phyloP scores from a whole-genome alignment of 306 rosid genomes.

The Albizia julibrissin region DNA sequence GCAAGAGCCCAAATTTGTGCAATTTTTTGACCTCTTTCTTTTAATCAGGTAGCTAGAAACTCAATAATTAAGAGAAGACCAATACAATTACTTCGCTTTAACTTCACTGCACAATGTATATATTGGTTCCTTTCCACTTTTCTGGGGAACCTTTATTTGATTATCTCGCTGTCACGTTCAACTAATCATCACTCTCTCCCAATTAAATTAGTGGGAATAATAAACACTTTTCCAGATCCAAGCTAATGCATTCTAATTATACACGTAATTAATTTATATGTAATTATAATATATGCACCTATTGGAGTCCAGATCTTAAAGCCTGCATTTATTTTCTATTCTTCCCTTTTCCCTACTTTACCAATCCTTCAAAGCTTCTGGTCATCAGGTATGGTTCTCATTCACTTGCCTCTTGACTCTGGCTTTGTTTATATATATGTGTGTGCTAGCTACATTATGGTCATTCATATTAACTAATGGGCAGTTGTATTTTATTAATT shows the following conservation, averaged over 20 bases:
- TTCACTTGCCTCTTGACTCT: conserved; percentile 38
- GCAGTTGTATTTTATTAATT: conserved; percentile 8
- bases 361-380: conserved; percentile 37
- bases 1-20: conserved; percentile 4
- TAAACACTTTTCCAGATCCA: conserved; percentile 43
- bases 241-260: conserved; percentile 24
- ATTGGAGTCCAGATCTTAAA: conserved; percentile 26
- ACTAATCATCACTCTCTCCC: conserved; percentile 43
- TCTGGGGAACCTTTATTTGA: conserved; percentile 39
- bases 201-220: conserved; percentile 39
- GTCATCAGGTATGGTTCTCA: conserved; percentile 28
- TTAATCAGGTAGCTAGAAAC: not conserved
- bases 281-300: not conserved
- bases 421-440: conserved; percentile 2
- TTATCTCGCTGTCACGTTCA: conserved; percentile 44
- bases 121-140: conserved; percentile 43
- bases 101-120: not conserved
- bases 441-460: not conserved
- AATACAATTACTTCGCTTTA: conserved; percentile 38
- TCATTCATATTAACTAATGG: conserved; percentile 24
- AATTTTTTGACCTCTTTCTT: not conserved
- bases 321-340: conserved; percentile 6
- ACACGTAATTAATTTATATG: not conserved
- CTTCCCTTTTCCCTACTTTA: conserved; percentile 12
- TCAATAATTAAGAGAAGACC: conserved; percentile 16